Base-by-base conservation (phyloP, 169 alveolate genomes). In the Babesia caballi region DNA sequence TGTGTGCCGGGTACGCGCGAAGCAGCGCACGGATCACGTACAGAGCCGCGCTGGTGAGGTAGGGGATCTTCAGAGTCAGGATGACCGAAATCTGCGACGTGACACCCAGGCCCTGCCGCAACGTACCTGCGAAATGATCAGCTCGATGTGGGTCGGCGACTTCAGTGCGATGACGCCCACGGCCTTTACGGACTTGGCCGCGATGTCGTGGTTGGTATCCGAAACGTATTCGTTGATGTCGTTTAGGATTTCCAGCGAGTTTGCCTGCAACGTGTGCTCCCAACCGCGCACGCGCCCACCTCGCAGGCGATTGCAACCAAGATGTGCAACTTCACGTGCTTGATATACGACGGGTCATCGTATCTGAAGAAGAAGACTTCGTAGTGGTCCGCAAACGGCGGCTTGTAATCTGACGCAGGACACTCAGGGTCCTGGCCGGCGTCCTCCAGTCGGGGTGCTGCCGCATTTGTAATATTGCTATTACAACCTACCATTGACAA, bases 161-260 rank as follows among this genome's bases (percentile, higher is more conserved):
- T 95, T 92, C 59, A 91, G 77, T 4, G 96, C 97, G n/a, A 96
- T 86, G 17, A 85, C 80, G 4, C 97, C 98, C 28, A 95, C 83
- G 54, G 97, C 92, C 75, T 85, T 68, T 25, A 97, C 94, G 27
- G 97, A 84, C 74, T 92, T 94, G 83, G 91, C 93, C 2, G 97
- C 95, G 25, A 96, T 90, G 21, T 92, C 97, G 30, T 92, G 82
- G 69, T 95, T 94, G n/a, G 90, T 94, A 78, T 96, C 99, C 53
- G 95, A 92, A 7, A 96, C 96, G 82, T 95, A 96, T 68, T 95
- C 99, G 30, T 94, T 91, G 49, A 96, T 60, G 82, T 96, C 99
- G 53, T 89, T 88, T 14, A 91, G 70, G 28, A 94, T 92, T 65
- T 94, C 96, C 41, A 85, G 68, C 25, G 92, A 85, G 82, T 92